Evolutionary conservation across 371 early-diverging fungal species (phyloP).

Genomic region (Apophysomyces variabilis): DNA sequence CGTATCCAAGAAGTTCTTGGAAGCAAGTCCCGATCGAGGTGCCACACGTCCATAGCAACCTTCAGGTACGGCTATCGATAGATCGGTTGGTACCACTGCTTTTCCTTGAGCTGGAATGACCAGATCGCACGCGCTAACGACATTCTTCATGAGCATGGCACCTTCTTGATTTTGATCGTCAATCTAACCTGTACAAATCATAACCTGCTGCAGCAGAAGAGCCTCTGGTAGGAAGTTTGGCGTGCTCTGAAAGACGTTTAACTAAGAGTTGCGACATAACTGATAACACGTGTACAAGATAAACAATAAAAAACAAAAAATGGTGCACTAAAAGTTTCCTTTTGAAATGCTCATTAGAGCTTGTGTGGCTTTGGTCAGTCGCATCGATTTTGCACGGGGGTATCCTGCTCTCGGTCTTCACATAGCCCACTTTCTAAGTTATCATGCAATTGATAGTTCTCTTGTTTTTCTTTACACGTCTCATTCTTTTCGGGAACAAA

Average conservation of each 20-base stretch:
- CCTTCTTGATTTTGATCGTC: neutral
- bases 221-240: conserved; percentile 82
- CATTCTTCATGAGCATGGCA: neutral
- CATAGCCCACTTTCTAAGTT: too few relatives aligned
- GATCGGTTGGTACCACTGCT: conserved; percentile 80
- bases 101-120: conserved; percentile 77
- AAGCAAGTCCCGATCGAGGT: conserved; percentile 91
- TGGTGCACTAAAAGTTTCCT: neutral
- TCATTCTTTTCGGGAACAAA: too few relatives aligned
- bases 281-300: neutral
- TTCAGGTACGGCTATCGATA: conserved; percentile 81
- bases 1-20: conserved; percentile 91
- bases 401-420: too few relatives aligned
- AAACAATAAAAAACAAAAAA: neutral
- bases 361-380: too few relatives aligned
- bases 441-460: too few relatives aligned
- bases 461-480: too few relatives aligned
- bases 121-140: conserved; percentile 63
- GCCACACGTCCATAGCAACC: conserved; percentile 97
- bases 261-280: conserved; percentile 48
- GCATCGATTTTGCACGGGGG: too few relatives aligned
- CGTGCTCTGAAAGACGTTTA: conserved; percentile 67
- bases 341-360: too few relatives aligned
- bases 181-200: conserved; percentile 85
- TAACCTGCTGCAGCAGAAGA: conserved; percentile 91